Base-by-base conservation (phyloP, 306 rosid genomes). In the Fragaria iinumae region DNA sequence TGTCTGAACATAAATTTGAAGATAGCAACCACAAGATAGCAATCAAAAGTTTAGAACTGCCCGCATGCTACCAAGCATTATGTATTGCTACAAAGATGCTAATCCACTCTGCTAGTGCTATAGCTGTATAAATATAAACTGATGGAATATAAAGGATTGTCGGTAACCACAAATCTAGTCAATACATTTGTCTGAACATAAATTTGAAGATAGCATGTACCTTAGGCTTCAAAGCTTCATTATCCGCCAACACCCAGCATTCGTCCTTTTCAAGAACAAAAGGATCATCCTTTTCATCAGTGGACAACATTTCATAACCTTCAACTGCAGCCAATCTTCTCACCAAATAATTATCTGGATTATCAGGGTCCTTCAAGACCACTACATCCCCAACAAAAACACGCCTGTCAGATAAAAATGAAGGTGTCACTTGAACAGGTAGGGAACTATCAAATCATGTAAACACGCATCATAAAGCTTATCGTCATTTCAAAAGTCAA, bases 201-300 rank as follows among this genome's bases (percentile, higher is more conserved):
- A 67, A 52, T 56, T 50, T 4, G 32, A 77, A 83, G n/a, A 73
- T 72, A 63, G 80, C 25, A 60, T 68, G 57, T 88, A 96, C 99
- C 98, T 92, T 88, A 2, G 96, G 82, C 85, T 91, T 89, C 89
- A 92, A 77, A 49, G 82, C 88, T 76, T 87, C 87, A 84, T 96
- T 92, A 80, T 92, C 99, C 66, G 97, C 91, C 84, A 87, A 78
- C 48, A 96, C 92, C 99, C 99, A 96, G 94, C 98, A 96, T 73
- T 96, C 84, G 38, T 91, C 89, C 83, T 87, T 82, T 60, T 92
- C 96, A 69, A 96, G 98, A 23, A 83, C 53, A 81, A 96, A 96
- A 11, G 98, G 85, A 78, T 92, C 90, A 16, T 92, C 98, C 49
- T 91, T 88, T 82, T 90, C 97, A 87, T 92, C 85, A 1, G 79